Evolutionary conservation across 768 basidiomycete genomes (phyloP), one percentile per base, ranked within the genome.

Genomic region (Crucibulum laeve): DNA sequence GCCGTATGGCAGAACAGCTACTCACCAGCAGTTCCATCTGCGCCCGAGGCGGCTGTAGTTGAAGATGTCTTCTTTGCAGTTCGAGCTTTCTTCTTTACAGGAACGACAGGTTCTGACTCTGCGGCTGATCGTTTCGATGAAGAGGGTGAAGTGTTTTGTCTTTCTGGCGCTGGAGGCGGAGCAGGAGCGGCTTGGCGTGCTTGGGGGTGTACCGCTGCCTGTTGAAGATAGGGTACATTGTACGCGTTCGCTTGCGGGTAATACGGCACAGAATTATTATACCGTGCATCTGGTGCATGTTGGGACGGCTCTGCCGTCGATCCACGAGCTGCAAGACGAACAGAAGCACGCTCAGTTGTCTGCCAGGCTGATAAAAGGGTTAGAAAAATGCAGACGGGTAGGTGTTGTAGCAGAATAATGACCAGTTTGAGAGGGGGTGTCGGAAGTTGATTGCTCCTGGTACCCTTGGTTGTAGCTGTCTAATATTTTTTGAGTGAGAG

Each of bases 291-390:
- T 52, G 50, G 62, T 49, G 28, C 51, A 53, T 18, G 53, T 35
- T 46, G 55, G 14, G 48, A 40, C 14, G 51, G 48, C 10, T 68
- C 60, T 39, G 62, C 57, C 13, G 58, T 54, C 22, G 67, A 62
- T 36, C 62, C 74, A 35, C 80, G 77, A 25, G 79, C 78, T 35
- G 72, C 74, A 53, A 83, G 51, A 51, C 80, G 80, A 59, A 81
- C 59, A 55, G 80, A 79, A 43, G 69, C 77, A 46, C 82, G 65
- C 53, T 82, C 74, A 55, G 68, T 53, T 38, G 50, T 44, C 64
- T 82, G 81, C 63, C 70, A 82, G 48, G 59, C 79, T 78, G 50
- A 43, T 36, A 40, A 42, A 44, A 36, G 34, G 41, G 46, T 57
- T 46, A 51, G 46, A 40, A 47, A 49, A 33, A 45, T 30, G 18